These are phyloP conservation scores for Solanum appendiculatum DNA, from an alignment of 257 asterid species.

Conservation along the genomic window DNA sequence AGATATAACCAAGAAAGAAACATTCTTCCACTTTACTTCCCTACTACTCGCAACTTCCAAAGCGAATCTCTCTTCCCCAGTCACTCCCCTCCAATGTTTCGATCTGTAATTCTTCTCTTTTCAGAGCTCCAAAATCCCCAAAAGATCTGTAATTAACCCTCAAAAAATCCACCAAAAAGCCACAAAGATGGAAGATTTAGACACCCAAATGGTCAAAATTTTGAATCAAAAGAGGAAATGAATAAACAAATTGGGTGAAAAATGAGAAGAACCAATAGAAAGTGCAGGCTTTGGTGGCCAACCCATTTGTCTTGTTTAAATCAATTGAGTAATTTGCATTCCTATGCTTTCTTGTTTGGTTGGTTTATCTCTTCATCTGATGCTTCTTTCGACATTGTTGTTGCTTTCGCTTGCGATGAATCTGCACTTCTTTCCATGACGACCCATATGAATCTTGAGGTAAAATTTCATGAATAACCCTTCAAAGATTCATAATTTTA, in stretches of 20 bases:
- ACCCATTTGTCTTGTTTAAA: slow-evolving; percentile 33
- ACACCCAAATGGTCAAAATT: background rate
- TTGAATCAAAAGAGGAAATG: background rate
- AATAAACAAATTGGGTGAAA: background rate
- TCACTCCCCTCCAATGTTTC: background rate
- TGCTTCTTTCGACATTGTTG: slow-evolving; percentile 52
- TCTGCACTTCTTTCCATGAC: slow-evolving; percentile 17
- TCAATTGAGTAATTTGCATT: background rate
- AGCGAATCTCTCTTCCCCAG: background rate
- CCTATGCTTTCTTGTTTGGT: slow-evolving; percentile 53
- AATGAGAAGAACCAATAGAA: slow-evolving; percentile 6
- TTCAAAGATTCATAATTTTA: background rate
- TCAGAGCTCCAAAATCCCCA: background rate
- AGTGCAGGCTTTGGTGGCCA: slow-evolving; percentile 98
- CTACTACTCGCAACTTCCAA: background rate
- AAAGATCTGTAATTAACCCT: background rate
- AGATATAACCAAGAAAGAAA: background rate
- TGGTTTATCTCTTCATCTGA: slow-evolving; percentile 57
- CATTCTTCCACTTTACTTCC: background rate
- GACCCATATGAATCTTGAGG: slow-evolving; percentile 37
- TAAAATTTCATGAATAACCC: slow-evolving; percentile 1
- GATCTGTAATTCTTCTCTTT: background rate
- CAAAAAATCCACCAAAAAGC: background rate
- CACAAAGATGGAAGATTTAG: background rate
- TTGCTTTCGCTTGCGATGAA: slow-evolving; percentile 55